Conservation (phyloP, 148 eudicot genomes). For the Chenopodium berlandieri region DNA sequence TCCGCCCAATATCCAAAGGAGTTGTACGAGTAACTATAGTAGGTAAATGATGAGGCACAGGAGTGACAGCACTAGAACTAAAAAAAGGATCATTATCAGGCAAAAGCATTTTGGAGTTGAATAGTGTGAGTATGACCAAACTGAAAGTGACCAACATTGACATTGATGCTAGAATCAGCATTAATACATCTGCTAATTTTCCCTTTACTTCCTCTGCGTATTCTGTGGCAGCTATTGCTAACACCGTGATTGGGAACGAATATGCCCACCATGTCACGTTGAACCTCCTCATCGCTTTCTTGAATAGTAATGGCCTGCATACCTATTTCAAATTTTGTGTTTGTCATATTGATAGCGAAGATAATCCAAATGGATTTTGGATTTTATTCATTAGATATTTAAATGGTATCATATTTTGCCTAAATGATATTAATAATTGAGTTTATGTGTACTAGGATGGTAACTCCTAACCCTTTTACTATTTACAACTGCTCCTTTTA, state of each 20-base stretch:
- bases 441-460: too few species aligned
- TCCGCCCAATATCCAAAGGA: neutral
- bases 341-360: too few species aligned
- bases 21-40: neutral
- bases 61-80: neutral
- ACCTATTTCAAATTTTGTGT: constrained; percentile 11
- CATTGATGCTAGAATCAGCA: constrained; percentile 27
- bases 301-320: constrained; percentile 30
- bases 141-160: constrained; percentile 37
- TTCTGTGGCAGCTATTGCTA: constrained; percentile 45
- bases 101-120: constrained; percentile 33
- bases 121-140: constrained; percentile 34
- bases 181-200: constrained; percentile 31
- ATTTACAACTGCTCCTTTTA: too few species aligned
- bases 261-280: constrained; percentile 40
- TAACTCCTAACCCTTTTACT: too few species aligned
- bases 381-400: too few species aligned
- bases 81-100: constrained; percentile 18
- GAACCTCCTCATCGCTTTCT: constrained; percentile 33
- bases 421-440: too few species aligned
- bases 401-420: too few species aligned
- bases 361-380: too few species aligned
- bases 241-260: constrained; percentile 31
- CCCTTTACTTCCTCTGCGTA: constrained; percentile 44
- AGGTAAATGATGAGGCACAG: constrained; percentile 3